Base-by-base conservation (phyloP, 208 protist species). In the Leishmania martiniquensis region DNA sequence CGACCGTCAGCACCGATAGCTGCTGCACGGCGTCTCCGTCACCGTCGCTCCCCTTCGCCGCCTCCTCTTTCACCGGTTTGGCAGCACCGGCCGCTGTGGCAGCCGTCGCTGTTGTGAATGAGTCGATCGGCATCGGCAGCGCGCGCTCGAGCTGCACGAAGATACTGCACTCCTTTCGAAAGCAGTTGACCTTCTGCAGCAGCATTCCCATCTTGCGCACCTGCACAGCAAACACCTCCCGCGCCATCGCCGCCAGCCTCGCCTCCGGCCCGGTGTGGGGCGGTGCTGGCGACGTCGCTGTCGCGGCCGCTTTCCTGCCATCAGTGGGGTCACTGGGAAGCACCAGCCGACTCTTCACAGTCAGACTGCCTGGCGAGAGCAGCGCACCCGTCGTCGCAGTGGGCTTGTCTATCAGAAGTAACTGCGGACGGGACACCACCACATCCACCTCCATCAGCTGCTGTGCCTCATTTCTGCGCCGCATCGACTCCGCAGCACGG, bases 391-490 rank as follows among this genome's bases (percentile, higher is more conserved):
- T 77, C 2, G 79, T 65, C 22, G 89, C 86, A 37, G 65, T 81
- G 10, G 85, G 77, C 47, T 65, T 77, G 44, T 92, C 82, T 4
- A 95, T 78, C 7, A 97, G 52, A 13, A 89, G 65, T n/a, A 95
- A 72, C 73, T 86, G 78, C 4, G 91, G 87, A 13, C 89, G 85
- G 63, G 82, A 67, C 45, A 97, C 79, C 20, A 88, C 54, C 1
- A 97, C 71, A 51, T 95, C 88, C n/a, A 95, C 72, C 76, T 94
- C 78, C 65, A 78, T 90, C 59, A 97, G 78, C 49, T 85, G 63
- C 77, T 78, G 65, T 29, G 85, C 75, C 10, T 76, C 68, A 0
- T 80, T 83, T 60, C 87, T 67, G 49, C 76, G 78, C 72, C 76
- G 55, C 77, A 82, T 67, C 72, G 81, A 67, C 75, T 78, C 75